Evolutionary conservation across 352 stramenopile genomes (phyloP).

Genomic region (Phytophthora idaei): DNA sequence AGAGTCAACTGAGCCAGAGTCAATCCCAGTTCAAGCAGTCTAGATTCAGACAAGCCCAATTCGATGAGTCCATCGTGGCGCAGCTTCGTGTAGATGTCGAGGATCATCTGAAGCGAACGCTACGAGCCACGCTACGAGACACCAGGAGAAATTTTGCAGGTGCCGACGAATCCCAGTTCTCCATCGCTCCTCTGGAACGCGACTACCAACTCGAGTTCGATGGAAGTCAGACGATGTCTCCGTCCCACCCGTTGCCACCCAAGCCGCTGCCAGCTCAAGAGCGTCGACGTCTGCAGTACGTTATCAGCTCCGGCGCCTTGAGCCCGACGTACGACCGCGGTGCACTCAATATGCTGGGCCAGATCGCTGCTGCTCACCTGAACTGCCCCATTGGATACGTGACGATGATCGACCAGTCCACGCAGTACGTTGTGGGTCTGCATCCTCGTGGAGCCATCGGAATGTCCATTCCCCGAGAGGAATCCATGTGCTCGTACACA

Average conservation of each 20-base stretch:
- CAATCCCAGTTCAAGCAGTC: slow-evolving; percentile 20
- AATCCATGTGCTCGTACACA: slow-evolving; percentile 67
- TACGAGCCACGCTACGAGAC: slow-evolving; percentile 24
- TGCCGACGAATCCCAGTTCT: slow-evolving; percentile 37
- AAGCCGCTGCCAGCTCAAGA: slow-evolving; percentile 45
- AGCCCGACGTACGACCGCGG: slow-evolving; percentile 51
- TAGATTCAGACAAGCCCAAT: slow-evolving; percentile 23
- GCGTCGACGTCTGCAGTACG: slow-evolving; percentile 42
- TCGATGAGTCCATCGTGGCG: slow-evolving; percentile 30
- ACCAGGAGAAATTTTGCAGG: slow-evolving; percentile 25
- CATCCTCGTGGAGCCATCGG: slow-evolving; percentile 33
- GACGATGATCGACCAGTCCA: slow-evolving; percentile 59
- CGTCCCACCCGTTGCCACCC: slow-evolving; percentile 49
- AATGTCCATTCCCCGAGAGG: slow-evolving; percentile 46
- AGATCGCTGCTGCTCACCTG: slow-evolving; percentile 53
- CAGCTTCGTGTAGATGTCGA: slow-evolving; percentile 40
- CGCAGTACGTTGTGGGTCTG: slow-evolving; percentile 54
- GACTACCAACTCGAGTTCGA: slow-evolving; percentile 63
- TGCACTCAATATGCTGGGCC: slow-evolving; percentile 56
- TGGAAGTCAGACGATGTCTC: slow-evolving; percentile 44
- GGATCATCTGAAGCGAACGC: slow-evolving; percentile 34
- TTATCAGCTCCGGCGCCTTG: slow-evolving; percentile 49
- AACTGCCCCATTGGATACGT: slow-evolving; percentile 68
- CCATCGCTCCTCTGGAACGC: slow-evolving; percentile 41
- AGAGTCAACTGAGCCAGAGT: slow-evolving; percentile 13